Conservation (phyloP, 202 grass and related monocot species). For the Schoenoplectus tabernaemontani region DNA sequence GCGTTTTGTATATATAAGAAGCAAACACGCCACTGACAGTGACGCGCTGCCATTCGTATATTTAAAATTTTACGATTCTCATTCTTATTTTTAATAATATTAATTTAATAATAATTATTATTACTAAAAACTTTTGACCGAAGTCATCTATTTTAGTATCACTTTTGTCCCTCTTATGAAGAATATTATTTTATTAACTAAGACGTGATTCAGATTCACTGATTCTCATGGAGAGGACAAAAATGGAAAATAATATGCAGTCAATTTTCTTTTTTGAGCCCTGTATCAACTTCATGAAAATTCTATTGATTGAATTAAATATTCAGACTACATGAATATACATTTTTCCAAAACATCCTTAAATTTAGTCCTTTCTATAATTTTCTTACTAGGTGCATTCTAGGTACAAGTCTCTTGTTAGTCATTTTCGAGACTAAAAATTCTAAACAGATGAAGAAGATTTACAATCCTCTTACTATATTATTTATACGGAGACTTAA, state of each 20-base stretch:
- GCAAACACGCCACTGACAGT: too few species aligned
- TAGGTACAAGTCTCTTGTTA: neutral
- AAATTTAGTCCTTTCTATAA: neutral
- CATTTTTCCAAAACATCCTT: neutral
- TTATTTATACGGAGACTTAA: neutral
- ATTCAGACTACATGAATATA: neutral
- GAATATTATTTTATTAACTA: neutral
- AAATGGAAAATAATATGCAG: neutral
- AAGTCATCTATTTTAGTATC: neutral
- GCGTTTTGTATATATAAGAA: too few species aligned
- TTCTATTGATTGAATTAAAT: neutral
- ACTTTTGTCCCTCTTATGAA: neutral
- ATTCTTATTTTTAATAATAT: too few species aligned
- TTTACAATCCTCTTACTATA: neutral
- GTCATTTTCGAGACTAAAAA: neutral
- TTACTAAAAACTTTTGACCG: too few species aligned
- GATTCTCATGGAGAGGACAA: neutral
- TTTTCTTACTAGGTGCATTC: neutral
- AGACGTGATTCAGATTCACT: neutral
- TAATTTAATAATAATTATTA: too few species aligned
- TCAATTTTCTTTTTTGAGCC: neutral
- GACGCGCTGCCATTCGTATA: too few species aligned
- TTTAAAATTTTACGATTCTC: too few species aligned
- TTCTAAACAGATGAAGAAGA: neutral
- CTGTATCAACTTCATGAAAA: conserved; percentile 21